Base-by-base conservation (phyloP, 2,329 filamentous ascomycete species). In the Hypoxylon sp. region DNA sequence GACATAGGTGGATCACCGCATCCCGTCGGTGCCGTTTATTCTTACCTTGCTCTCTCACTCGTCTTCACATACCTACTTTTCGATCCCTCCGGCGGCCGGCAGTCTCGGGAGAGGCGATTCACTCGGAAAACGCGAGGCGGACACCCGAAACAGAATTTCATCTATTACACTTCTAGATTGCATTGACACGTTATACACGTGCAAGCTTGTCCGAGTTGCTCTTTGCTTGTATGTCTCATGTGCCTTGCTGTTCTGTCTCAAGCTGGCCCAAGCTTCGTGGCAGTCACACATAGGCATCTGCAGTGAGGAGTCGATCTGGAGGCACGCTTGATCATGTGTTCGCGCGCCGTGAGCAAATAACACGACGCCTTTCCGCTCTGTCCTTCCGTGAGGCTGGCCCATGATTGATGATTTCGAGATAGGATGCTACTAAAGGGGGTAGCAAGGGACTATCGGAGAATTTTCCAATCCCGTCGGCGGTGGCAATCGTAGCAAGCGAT, bases 291-390 rank as follows among this genome's bases (percentile, higher is more conserved):
- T n/a, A n/a, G n/a, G n/a, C n/a, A 11, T 46, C 37, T 55, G 55
- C 55, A 37, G 55, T 52, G 51, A 42, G 47, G 36, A 45, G 44
- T 47, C 38, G 38, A 55, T 58, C 48, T 47, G 43, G 51, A 48
- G 37, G 20, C 21, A 43, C 15, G 15, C 6, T 25, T 45, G 51
- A 49, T 52, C 55, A 51, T 55, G 55, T 55, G 41, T 43, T 51
- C 40, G 40, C 20, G 21, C 12, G 41, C 37, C 37, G 32, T 47
- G 34, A 31, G 20, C 37, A 13, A 48, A 40, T 37, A 29, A 29
- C 32, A 48, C 37, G 32, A 46, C 20, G 11, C 20, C 17, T 47
- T 15, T 13, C 13, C 35, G 25, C 23, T 38, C 37, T 51, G 30
- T 36, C 42, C 29, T 34, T 19, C 38, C 36, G 38, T 15, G n/a